phyloP scores from a whole-genome alignment of 768 basidiomycete genomes.

The Sarcodon sp. region DNA sequence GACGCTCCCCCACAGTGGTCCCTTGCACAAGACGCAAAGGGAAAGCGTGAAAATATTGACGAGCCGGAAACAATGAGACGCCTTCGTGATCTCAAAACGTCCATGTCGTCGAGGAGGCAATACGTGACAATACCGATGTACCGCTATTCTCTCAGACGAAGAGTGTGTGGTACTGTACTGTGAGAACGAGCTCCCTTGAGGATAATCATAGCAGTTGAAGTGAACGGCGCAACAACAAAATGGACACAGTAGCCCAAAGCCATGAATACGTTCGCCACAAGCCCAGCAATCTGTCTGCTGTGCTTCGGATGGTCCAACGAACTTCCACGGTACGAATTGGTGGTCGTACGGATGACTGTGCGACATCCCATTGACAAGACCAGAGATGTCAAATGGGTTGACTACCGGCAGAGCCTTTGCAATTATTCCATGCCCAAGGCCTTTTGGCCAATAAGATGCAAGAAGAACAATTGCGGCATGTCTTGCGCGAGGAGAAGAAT shows the following conservation, averaged over 20 bases:
- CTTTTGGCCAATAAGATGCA: slow-evolving; percentile 50
- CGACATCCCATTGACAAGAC: slow-evolving; percentile 9
- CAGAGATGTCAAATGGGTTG: slow-evolving; percentile 12
- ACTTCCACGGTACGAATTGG: slow-evolving; percentile 64
- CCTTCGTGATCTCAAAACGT: slow-evolving; percentile 9
- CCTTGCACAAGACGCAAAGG: slow-evolving; percentile 53
- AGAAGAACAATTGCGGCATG: slow-evolving; percentile 43
- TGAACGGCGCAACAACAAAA: slow-evolving; percentile 62
- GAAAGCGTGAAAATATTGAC: slow-evolving; percentile 64
- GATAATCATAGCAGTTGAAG: slow-evolving; percentile 67
- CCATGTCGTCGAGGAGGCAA: slow-evolving; percentile 18
- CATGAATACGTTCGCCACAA: slow-evolving; percentile 40
- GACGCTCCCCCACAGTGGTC: slow-evolving; percentile 63
- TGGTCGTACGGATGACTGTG: slow-evolving; percentile 33
- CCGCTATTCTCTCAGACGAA: slow-evolving; percentile 39
- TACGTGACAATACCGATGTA: slow-evolving; percentile 46
- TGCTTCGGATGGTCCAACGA: slow-evolving; percentile 10
- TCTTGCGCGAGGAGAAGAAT: slow-evolving; percentile 43
- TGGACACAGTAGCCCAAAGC: slow-evolving; percentile 64
- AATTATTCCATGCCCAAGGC: slow-evolving; percentile 53
- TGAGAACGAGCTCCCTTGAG: slow-evolving; percentile 44
- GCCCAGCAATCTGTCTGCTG: slow-evolving; percentile 3
- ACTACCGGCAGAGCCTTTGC: slow-evolving; percentile 35
- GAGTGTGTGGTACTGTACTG: slow-evolving; percentile 38
- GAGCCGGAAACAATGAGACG: slow-evolving; percentile 37